Base-by-base conservation (phyloP, 177 flowering plant genomes). In the Vitis hybrid region DNA sequence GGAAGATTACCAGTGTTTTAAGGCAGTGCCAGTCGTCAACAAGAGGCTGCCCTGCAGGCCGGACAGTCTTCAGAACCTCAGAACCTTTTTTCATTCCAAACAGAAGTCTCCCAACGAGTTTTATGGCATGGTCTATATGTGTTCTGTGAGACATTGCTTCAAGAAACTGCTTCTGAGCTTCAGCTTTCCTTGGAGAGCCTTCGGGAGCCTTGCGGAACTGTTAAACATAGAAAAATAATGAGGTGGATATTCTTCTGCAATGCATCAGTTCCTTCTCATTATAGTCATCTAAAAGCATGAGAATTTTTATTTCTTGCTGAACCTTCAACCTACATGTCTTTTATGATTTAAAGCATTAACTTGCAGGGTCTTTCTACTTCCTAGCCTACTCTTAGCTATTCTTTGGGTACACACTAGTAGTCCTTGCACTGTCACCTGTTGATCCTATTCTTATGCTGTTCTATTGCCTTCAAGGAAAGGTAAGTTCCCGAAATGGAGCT, bases 11-110 rank as follows among this genome's bases (percentile, higher is more conserved):
- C 96, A 86, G 67, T 9, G 82, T 74, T 82, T 90, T 91, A 30
- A 93, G 93, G 85, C 99, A 91, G 61, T 71, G 76, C 99, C 99
- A 95, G 77, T 93, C 91, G 79, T 95, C 96, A 32, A 90, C 96
- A 49, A 94, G 86, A 67, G 94, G 90, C 51, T 78, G 81, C 11
- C 97, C 97, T 2, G 90, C 78, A 17, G 97, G 84, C 21, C 91
- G 87, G 21, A 90, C 85, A 30, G 80, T 56, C n/a, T 80, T 77
- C 70, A 94, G 74, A 63, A 89, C 83, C 77, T 85, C 84, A 3
- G 84, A 70, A 48, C 85, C 93, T 59, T 81, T 87, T 66, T 78
- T 80, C 49, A 84, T 75, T 69, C 98, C 98, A 75, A 93, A 94
- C 17, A 94, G 60, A 73, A 89, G 85, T 72, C 85, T 84, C 15